phyloP scores from a whole-genome alignment of 352 stramenopile species.

The Plasmopara muralis region DNA sequence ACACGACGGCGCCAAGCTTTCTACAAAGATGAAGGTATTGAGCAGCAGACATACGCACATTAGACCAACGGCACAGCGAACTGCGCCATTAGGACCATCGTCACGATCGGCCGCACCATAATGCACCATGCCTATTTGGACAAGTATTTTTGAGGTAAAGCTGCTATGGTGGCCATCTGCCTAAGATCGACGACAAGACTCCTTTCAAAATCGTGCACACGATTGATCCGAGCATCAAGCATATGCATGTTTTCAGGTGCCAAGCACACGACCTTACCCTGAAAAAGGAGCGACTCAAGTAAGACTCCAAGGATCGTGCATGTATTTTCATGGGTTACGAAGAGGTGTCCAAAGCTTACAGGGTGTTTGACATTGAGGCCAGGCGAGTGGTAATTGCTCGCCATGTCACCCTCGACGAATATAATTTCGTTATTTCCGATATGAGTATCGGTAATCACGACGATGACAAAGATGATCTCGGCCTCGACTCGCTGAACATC shows the following conservation, averaged over 20 bases:
- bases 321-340: not conserved
- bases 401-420: not conserved
- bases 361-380: not conserved
- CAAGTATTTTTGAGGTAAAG: not conserved
- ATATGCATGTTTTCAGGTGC: not conserved
- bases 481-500: not conserved
- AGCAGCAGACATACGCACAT: too few species aligned
- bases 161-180: not conserved
- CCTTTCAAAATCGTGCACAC: not conserved
- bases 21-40: too few species aligned
- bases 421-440: not conserved
- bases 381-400: not conserved
- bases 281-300: not conserved
- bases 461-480: not conserved
- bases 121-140: not conserved
- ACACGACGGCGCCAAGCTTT: not conserved
- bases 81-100: not conserved
- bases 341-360: not conserved
- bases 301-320: not conserved
- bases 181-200: not conserved
- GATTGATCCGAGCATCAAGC: not conserved
- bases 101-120: not conserved
- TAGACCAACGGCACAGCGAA: not conserved
- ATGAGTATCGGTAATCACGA: not conserved
- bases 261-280: not conserved